phyloP scores from a whole-genome alignment of 2,329 filamentous ascomycete species.

The Graphilbum ipis-grandicollis region DNA sequence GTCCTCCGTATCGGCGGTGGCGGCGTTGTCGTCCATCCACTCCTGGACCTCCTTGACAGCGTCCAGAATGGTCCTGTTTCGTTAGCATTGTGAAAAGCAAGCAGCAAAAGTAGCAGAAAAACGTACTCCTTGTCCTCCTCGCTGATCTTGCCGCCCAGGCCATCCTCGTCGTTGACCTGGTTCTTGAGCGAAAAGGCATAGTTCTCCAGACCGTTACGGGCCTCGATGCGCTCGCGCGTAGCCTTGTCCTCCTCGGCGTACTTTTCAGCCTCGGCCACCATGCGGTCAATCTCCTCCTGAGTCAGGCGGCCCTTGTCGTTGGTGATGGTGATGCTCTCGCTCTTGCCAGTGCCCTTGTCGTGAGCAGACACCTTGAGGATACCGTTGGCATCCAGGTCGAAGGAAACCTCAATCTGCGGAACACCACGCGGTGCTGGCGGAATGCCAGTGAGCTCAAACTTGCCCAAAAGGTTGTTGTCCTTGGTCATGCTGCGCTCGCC shows the following conservation, averaged over 20 bases:
- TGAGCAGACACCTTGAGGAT: slow-evolving; percentile 91
- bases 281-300: slow-evolving; percentile 95
- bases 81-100: no score
- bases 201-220: slow-evolving; percentile 94
- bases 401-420: slow-evolving; percentile 95
- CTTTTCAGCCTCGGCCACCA: slow-evolving; percentile 96
- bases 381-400: slow-evolving; percentile 96
- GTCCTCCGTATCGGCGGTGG: slow-evolving; percentile 74
- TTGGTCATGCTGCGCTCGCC: slow-evolving; percentile 89
- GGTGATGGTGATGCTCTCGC: slow-evolving; percentile 94
- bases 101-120: slow-evolving; percentile 6
- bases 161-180: slow-evolving; percentile 93
- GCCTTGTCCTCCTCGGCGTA: slow-evolving; percentile 99
- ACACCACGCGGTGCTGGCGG: slow-evolving; percentile 89
- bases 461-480: slow-evolving; percentile 93
- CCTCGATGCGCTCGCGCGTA: slow-evolving; percentile 89
- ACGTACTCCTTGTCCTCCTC: slow-evolving; percentile 95
- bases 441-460: slow-evolving; percentile 95
- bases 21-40: slow-evolving; percentile 92
- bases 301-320: slow-evolving; percentile 98
- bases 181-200: slow-evolving; percentile 99
- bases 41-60: slow-evolving; percentile 94
- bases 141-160: slow-evolving; percentile 94
- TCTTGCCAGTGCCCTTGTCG: slow-evolving; percentile 97
- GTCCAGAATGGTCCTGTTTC: slow-evolving; percentile 49